These are phyloP conservation scores for Boletus bicolor DNA, from an alignment of 768 basidiomycete species.

Conservation along the genomic window DNA sequence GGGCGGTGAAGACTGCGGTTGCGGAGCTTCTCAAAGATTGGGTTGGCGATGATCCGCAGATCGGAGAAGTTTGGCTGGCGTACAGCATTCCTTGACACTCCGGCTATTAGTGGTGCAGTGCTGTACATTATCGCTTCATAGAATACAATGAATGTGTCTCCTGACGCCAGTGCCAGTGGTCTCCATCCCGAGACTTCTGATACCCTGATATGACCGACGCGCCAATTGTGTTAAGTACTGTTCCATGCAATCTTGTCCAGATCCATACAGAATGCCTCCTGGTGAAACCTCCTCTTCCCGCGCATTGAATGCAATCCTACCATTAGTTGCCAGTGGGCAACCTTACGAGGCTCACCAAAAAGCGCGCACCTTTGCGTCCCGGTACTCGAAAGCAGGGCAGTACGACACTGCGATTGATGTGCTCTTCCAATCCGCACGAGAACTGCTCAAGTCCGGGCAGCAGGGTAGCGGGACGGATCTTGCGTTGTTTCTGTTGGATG, in stretches of 20 bases:
- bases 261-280: conserved; percentile 24
- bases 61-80: conserved; percentile 71
- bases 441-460: conserved; percentile 85
- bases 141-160: not conserved
- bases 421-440: conserved; percentile 84
- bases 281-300: conserved; percentile 46
- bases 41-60: conserved; percentile 57
- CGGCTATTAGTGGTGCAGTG: not conserved
- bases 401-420: conserved; percentile 89
- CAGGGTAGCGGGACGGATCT: conserved; percentile 90
- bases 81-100: conserved; percentile 67
- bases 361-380: conserved; percentile 89
- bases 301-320: conserved; percentile 74
- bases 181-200: conserved; percentile 18
- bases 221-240: not conserved
- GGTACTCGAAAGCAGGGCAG: conserved; percentile 78
- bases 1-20: conserved; percentile 65
- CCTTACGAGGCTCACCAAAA: conserved; percentile 95
- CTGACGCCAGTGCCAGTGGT: conserved; percentile 10
- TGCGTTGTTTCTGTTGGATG: conserved; percentile 72
- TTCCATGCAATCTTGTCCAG: conserved; percentile 2
- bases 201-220: conserved; percentile 9
- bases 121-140: not conserved
- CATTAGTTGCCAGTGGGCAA: conserved; percentile 66
- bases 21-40: conserved; percentile 61